Conservation (phyloP, 2,329 filamentous ascomycete genomes). For the Sclerotinia trifoliorum region DNA sequence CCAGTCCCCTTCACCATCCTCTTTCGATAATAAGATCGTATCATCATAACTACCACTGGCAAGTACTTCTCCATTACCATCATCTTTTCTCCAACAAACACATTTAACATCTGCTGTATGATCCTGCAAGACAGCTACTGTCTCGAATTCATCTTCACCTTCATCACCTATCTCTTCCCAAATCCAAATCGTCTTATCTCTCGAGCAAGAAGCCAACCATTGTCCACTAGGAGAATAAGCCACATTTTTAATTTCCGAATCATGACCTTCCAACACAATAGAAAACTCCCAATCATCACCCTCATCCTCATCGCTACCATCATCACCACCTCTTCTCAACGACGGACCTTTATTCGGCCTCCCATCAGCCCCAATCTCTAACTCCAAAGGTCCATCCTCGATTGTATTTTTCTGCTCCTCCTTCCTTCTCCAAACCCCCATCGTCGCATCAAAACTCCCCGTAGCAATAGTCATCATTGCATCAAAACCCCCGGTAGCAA, state of each 20-base stretch:
- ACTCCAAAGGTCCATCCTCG: constrained; percentile 43
- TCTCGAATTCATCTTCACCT: constrained; percentile 94
- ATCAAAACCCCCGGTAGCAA: constrained; percentile 93
- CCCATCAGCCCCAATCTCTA: constrained; percentile 42
- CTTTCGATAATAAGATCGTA: constrained; percentile 77
- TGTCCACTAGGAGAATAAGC: constrained; percentile 72
- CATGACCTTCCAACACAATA: constrained; percentile 89
- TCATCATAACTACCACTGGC: constrained; percentile 95
- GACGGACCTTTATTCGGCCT: constrained; percentile 28
- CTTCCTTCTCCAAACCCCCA: constrained; percentile 74
- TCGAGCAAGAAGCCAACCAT: constrained; percentile 82
- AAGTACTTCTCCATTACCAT: constrained; percentile 67
- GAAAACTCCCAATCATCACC: constrained; percentile 87
- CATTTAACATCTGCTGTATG: constrained; percentile 95
- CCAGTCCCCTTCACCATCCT: constrained; percentile 89
- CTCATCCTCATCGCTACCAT: constrained; percentile 49
- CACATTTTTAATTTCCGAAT: constrained; percentile 85
- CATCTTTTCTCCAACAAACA: constrained; percentile 82
- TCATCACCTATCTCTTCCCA: constrained; percentile 87
- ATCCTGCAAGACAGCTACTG: constrained; percentile 89
- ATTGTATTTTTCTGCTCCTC: constrained; percentile 38
- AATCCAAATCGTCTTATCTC: constrained; percentile 96
- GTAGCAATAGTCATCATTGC: constrained; percentile 87
- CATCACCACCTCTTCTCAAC: constrained; percentile 32
- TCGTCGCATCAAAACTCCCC: constrained; percentile 89